Evolutionary conservation across 108 stramenopile species (phyloP).

Genomic region (Nitzschia inconspicua): DNA sequence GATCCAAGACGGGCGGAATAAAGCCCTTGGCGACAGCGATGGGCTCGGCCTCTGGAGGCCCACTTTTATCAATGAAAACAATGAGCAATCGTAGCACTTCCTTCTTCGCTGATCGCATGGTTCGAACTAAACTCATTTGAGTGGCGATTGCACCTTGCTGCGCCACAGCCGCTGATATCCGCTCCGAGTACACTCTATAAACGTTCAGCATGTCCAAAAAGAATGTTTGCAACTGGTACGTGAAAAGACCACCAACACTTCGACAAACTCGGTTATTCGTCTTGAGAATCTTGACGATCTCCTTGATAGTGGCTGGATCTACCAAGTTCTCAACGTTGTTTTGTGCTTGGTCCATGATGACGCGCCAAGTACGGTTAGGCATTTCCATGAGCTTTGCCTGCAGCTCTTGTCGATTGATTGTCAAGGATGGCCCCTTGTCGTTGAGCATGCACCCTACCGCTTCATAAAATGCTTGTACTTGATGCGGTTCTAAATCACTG

Average conservation of each 20-base stretch:
- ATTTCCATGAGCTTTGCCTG: constrained; percentile 90
- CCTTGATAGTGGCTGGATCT: constrained; percentile 86
- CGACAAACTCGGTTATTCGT: constrained; percentile 91
- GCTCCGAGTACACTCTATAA: constrained; percentile 95
- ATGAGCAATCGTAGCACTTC: constrained; percentile 92
- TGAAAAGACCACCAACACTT: constrained; percentile 90
- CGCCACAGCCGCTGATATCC: constrained; percentile 88
- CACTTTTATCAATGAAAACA: constrained; percentile 91
- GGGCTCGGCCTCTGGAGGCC: constrained; percentile 92
- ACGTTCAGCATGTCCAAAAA: constrained; percentile 98
- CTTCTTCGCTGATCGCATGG: constrained; percentile 96
- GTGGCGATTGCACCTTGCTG: constrained; percentile 89
- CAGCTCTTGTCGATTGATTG: constrained; percentile 80
- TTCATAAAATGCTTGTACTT: constrained; percentile 99
- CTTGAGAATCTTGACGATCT: constrained; percentile 95
- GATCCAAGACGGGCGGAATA: constrained; percentile 95
- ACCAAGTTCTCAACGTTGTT: constrained; percentile 76
- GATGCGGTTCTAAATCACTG: constrained; percentile 97
- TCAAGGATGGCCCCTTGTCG: constrained; percentile 82
- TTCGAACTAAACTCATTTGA: constrained; percentile 83
- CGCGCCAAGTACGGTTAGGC: constrained; percentile 88
- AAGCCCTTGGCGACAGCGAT: constrained; percentile 87
- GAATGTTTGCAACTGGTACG: constrained; percentile 91
- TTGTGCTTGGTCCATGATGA: constrained; percentile 86
- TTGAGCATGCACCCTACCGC: constrained; percentile 94